Percentiles rank a stretch among this genome's conserved stretches.
These are phyloP conservation scores for Inga oerstediana DNA, from an alignment of 306 rosid genomes.

Conservation along the genomic window DNA sequence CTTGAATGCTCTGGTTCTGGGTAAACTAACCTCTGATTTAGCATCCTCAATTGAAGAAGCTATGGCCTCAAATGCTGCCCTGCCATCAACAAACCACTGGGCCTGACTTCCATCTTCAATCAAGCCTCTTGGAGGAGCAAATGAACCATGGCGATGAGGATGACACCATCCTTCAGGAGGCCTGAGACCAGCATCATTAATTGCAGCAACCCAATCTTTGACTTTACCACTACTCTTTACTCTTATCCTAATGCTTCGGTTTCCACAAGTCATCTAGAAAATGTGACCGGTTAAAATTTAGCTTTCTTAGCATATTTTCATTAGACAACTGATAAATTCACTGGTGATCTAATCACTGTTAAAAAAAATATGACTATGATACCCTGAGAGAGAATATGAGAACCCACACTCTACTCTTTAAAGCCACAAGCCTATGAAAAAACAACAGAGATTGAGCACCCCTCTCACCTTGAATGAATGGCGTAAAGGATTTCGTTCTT, in stretches of 20 bases:
- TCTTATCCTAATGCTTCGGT: constrained; percentile 62
- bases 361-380: background rate
- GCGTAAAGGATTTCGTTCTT: constrained; percentile 67
- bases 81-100: constrained; percentile 79
- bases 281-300: constrained; percentile 19
- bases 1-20: background rate
- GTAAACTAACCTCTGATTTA: constrained; percentile 64
- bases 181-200: constrained; percentile 79
- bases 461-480: constrained; percentile 63
- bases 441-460: constrained; percentile 23
- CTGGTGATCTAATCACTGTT: background rate
- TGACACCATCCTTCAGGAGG: constrained; percentile 90
- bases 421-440: constrained; percentile 11
- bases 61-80: constrained; percentile 74
- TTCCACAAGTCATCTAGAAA: constrained; percentile 67
- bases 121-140: constrained; percentile 81
- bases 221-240: constrained; percentile 55
- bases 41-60: constrained; percentile 69
- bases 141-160: constrained; percentile 78
- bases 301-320: background rate
- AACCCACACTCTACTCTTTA: background rate
- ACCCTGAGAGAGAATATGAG: background rate
- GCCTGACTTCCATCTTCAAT: constrained; percentile 71
- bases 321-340: background rate
- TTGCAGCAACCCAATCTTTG: constrained; percentile 81